Base-by-base conservation (phyloP, 1,284 basidiomycete genomes). In the Amylostereum areolatum region DNA sequence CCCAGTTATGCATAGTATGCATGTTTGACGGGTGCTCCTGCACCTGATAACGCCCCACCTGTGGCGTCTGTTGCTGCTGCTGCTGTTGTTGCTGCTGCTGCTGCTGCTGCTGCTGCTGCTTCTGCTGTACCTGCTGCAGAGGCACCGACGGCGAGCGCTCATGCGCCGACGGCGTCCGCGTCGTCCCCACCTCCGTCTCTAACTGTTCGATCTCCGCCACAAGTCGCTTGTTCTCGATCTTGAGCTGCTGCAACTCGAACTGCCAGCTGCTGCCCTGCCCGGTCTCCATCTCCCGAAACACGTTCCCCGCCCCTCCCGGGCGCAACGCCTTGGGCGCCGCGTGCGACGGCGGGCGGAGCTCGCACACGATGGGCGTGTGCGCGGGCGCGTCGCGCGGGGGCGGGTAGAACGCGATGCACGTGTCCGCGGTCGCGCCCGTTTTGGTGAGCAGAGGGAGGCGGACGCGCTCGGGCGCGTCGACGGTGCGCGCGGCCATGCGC, bases 221-320 rank as follows among this genome's bases (percentile, higher is more conserved):
- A 47, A 95, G 59, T 55, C 83, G 70, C 62, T 81, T 73, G 62
- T 96, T 95, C 47, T 78, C 74, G 59, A 83, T 82, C 62, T 83
- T 78, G 57, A 94, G 73, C 67, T 93, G 89, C 67, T 93, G 88
- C 34, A 96, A 72, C 68, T 94, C 92, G 61, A 92, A 95, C 67
- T 94, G 92, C 92, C 93, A 96, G 55, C 86, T 90, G 35, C 85
- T 84, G 24, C 75, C 81, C 9, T 84, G 69, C 6, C 68, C 64
- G 0, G 77, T 74, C 42, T 86, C 82, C 24, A 93, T 74, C 63
- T 90, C 89, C 43, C 80, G 81, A 57, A 92, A 92, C 7, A 92
- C 66, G 55, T 87, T 81, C 30, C 60, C 66, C 1, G 36, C 43
- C 41, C 52, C 31, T 56, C 56, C 18, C 34, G 45, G 50, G 50